These are phyloP conservation scores for Cladosporium austrohemisphaericum DNA, from an alignment of 2,329 filamentous ascomycete species.

Conservation along the genomic window DNA sequence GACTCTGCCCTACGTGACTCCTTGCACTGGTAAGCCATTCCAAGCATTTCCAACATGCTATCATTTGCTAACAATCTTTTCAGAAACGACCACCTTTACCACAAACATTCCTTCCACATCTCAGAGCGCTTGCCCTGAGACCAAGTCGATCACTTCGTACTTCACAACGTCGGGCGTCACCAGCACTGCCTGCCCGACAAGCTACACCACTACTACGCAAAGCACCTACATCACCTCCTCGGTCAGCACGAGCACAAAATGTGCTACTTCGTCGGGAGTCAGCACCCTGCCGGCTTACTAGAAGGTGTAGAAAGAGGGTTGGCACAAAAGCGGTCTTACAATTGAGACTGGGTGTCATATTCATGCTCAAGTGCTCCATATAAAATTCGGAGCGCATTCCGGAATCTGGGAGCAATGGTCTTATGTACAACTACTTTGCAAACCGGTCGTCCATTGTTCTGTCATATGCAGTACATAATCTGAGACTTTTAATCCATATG, in stretches of 20 bases:
- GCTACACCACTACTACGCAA: constrained; percentile 6
- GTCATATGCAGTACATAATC: no score
- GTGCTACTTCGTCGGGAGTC: constrained; percentile 7
- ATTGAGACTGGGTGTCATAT: no score
- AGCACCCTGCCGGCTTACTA: constrained; percentile 1
- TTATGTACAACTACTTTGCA: no score
- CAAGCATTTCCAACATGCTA: neutral
- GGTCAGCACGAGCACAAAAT: constrained; percentile 10
- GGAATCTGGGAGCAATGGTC: no score
- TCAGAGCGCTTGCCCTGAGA: constrained; percentile 11
- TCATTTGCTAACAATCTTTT: neutral
- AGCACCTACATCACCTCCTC: constrained; percentile 9
- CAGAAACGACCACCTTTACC: constrained; percentile 6
- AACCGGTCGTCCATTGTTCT: no score
- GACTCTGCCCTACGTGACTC: constrained; percentile 9
- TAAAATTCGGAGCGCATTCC: no score
- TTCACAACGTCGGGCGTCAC: constrained; percentile 8
- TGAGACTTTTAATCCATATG: no score
- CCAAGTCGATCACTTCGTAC: constrained; percentile 1
- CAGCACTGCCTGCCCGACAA: constrained; percentile 7
- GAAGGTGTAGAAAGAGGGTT: no score
- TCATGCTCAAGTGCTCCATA: no score
- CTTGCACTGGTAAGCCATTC: constrained; percentile 6
- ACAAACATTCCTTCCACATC: neutral
- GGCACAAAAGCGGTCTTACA: no score